Evolutionary conservation across 352 stramenopile genomes (phyloP).

Genomic region (Ochromonadaceae sp.): DNA sequence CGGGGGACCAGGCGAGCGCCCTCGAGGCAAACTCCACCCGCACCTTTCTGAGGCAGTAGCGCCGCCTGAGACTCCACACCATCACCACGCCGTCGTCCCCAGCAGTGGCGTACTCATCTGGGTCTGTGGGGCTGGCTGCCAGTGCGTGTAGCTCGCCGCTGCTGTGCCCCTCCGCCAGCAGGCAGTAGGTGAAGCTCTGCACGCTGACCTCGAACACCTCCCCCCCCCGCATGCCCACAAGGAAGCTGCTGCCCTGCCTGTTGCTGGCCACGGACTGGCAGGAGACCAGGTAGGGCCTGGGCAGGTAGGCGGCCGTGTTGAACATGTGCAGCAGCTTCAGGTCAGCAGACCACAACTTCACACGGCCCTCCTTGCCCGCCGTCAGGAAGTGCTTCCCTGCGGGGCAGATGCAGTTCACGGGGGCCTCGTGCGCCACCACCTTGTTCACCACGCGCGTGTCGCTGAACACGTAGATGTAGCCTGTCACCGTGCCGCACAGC

Average conservation of each 20-base stretch:
- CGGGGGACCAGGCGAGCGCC: conserved; percentile 20
- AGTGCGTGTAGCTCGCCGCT: neutral
- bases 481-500: conserved; percentile 31
- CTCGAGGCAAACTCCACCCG: neutral
- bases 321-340: neutral
- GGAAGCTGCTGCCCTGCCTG: too few relatives aligned
- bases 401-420: conserved; percentile 30
- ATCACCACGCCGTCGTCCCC: neutral
- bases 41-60: neutral
- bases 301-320: neutral
- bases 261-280: neutral
- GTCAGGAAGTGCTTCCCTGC: conserved; percentile 28
- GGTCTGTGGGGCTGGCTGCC: neutral
- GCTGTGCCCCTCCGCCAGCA: neutral
- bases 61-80: neutral
- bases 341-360: neutral
- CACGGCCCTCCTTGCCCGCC: conserved; percentile 28
- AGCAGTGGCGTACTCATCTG: neutral
- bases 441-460: conserved; percentile 32
- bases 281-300: neutral
- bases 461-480: conserved; percentile 39
- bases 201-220: neutral
- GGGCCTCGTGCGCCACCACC: conserved; percentile 31
- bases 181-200: neutral
- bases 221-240: neutral